Percentiles rank a stretch among this genome's conserved stretches.
Conservation (phyloP, 257 asterid genomes). For the Solanum bulbocastanum region DNA sequence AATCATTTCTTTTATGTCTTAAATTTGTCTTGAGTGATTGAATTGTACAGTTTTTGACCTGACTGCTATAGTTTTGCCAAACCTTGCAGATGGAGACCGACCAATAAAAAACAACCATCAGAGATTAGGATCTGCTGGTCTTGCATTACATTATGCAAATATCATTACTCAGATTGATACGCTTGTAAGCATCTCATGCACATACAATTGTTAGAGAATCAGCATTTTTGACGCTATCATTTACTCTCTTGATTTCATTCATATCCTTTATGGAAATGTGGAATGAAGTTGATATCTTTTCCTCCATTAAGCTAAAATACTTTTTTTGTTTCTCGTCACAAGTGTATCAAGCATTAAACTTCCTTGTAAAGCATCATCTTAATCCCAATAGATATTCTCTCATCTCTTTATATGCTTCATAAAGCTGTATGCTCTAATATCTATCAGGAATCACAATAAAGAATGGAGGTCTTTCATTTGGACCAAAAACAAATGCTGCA, state of each 20-base stretch:
- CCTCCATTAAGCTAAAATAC: background rate
- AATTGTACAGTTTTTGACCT: background rate
- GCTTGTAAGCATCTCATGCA: slow-evolving; percentile 46
- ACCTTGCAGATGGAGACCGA: slow-evolving; percentile 42
- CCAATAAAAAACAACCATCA: slow-evolving; percentile 43
- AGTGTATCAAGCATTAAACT: background rate
- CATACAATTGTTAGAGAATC: background rate
- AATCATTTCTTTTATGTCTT: background rate
- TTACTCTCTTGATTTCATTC: background rate
- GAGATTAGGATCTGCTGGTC: slow-evolving; percentile 90
- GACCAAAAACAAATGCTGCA: background rate
- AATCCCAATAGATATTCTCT: background rate
- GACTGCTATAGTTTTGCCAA: slow-evolving; percentile 1
- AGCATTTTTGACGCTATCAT: background rate
- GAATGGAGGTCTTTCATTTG: background rate
- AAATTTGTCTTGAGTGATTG: background rate
- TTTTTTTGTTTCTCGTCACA: background rate
- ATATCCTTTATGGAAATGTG: background rate
- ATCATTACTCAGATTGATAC: slow-evolving; percentile 84
- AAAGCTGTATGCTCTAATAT: background rate
- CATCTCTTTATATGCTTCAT: background rate
- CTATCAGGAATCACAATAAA: background rate
- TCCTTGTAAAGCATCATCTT: background rate
- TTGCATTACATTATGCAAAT: slow-evolving; percentile 88
- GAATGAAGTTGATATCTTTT: background rate